Base-by-base conservation (phyloP, 768 basidiomycete genomes). In the Hebeloma cylindrosporum region DNA sequence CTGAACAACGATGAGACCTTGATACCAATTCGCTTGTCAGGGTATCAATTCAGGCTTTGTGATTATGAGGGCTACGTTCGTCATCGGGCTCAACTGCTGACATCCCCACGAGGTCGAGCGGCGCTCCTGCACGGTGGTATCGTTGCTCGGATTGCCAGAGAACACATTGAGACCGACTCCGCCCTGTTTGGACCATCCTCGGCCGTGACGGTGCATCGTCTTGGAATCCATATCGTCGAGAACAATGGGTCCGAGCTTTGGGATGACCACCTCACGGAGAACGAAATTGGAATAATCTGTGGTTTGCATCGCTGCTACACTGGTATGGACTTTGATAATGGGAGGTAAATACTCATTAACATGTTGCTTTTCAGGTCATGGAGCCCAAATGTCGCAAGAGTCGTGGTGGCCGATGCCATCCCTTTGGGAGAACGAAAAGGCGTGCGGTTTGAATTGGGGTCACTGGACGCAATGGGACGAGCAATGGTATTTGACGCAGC, bases 71-170 rank as follows among this genome's bases (percentile, higher is more conserved):
- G 33, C 13, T 42, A 42, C 31, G 8, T 42, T 2, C 41, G 41
- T 14, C 41, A 31, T 29, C 26, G 41, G 10, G 14, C 8, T 7
- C 18, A 42, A 11, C 25, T 48, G 5, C 47, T 48, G 8, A 23
- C n/a, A n/a, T 14, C 43, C 13, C 34, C 50, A 10, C 47, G 53
- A 5, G 61, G 63, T 10, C 54, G 61, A 25, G 61, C 56, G 13
- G 59, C 62, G 6, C 22, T 60, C 23, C 27, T 60, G 31, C 34
- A 45, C 6, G 62, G 62, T 17, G 60, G 62, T n/a, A 43, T 62
- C 18, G 28, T 64, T 11, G 40, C 45, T n/a, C 57, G 59, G 25
- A 39, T 63, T 31, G 58, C 61, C 7, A 40, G 28, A 9, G 38
- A 53, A 20, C 35, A 36, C 26, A 36, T 54, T 4, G 21, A 31